A percentile compares a stretch with the other conserved stretches of the same genome.
Evolutionary conservation across 768 basidiomycete species (phyloP).

Genomic region (Suillus placidus): DNA sequence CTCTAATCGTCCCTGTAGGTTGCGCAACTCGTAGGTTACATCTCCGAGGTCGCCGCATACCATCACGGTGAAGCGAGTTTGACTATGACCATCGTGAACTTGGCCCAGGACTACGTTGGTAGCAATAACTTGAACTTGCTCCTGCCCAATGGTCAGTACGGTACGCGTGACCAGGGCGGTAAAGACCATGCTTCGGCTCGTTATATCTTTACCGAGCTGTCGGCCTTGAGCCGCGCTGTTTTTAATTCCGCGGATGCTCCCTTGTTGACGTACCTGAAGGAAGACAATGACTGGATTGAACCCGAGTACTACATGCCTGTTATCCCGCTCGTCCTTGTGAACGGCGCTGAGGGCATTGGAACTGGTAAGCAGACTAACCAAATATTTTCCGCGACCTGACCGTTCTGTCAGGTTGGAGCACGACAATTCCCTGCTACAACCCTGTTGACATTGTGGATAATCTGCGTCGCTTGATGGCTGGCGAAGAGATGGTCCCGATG

Average conservation of each 20-base stretch:
- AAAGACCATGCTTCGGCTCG: constrained; percentile 96
- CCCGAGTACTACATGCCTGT: constrained; percentile 95
- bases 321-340: constrained; percentile 85
- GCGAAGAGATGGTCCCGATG: constrained; percentile 84
- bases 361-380: constrained; percentile 61
- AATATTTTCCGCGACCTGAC: neutral
- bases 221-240: constrained; percentile 70
- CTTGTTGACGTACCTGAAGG: constrained; percentile 79
- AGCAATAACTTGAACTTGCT: constrained; percentile 94
- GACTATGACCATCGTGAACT: constrained; percentile 85
- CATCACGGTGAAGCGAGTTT: constrained; percentile 95
- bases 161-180: constrained; percentile 90
- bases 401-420: constrained; percentile 81
- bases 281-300: constrained; percentile 86
- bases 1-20: constrained; percentile 52
- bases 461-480: constrained; percentile 81
- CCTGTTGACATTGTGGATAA: constrained; percentile 89
- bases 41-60: constrained; percentile 91
- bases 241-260: constrained; percentile 87
- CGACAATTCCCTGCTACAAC: constrained; percentile 88
- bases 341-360: constrained; percentile 97
- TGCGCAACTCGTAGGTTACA: constrained; percentile 93
- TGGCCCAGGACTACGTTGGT: constrained; percentile 94
- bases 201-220: constrained; percentile 90
- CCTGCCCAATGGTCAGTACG: constrained; percentile 90